phyloP scores from a whole-genome alignment of 2,329 filamentous ascomycete genomes.

The Aaosphaeria pasadenensis region DNA sequence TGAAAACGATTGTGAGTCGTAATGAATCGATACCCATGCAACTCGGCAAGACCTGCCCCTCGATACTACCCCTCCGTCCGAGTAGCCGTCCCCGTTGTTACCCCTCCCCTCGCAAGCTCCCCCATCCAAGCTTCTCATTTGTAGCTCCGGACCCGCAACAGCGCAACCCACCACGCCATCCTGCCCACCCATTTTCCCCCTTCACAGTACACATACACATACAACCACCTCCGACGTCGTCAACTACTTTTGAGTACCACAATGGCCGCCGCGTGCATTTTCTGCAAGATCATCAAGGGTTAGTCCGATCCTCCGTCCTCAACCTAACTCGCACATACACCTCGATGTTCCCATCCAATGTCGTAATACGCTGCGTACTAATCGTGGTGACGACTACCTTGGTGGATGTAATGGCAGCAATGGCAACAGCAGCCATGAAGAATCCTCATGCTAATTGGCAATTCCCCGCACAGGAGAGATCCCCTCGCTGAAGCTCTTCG shows the following conservation, averaged over 20 bases:
- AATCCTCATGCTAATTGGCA: neutral
- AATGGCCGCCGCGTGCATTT: constrained; percentile 77
- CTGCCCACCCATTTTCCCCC: constrained; percentile 5
- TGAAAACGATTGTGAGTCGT: too few relatives aligned
- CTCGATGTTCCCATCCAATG: too few relatives aligned
- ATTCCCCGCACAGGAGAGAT: constrained; percentile 69
- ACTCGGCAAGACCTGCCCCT: constrained; percentile 3
- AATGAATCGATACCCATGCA: neutral
- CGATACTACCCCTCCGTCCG: neutral
- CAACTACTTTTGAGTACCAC: constrained; percentile 20
- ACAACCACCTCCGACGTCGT: too few relatives aligned
- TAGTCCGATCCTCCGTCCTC: constrained; percentile 7
- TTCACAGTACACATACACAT: neutral
- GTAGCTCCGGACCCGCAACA: constrained; percentile 12
- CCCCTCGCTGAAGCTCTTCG: constrained; percentile 92
- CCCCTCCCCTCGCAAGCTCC: neutral
- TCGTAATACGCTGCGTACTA: too few relatives aligned
- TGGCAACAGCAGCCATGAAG: constrained; percentile 5
- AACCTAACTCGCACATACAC: too few relatives aligned
- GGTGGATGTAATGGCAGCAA: neutral
- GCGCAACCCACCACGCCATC: constrained; percentile 11
- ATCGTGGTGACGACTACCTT: neutral
- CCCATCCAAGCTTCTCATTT: constrained; percentile 5
- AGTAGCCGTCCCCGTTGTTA: constrained; percentile 4
- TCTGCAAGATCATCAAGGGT: constrained; percentile 98